Percentiles rank a stretch among this genome's conserved stretches.
Conservation (phyloP, 2,329 filamentous ascomycete genomes). For the Clonostachys rhizophaga region DNA sequence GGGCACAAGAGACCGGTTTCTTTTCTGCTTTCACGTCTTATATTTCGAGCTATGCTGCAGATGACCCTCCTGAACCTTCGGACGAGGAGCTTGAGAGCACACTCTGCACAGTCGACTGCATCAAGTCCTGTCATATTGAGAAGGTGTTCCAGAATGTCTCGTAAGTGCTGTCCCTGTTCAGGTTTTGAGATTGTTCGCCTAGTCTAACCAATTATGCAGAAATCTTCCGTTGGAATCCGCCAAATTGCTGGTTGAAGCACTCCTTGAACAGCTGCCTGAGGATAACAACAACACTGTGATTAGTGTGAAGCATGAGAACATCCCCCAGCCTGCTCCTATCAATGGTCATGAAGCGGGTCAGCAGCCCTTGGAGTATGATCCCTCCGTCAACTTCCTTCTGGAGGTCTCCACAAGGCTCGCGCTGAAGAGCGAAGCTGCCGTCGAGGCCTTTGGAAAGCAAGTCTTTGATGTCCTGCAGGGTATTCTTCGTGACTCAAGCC, state of each 20-base stretch:
- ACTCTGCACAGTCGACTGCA: slow-evolving; percentile 87
- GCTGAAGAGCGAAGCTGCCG: slow-evolving; percentile 68
- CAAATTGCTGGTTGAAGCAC: slow-evolving; percentile 51
- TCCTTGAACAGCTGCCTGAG: slow-evolving; percentile 84
- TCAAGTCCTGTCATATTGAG: slow-evolving; percentile 82
- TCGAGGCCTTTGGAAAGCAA: slow-evolving; percentile 69
- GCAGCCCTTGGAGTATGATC: slow-evolving; percentile 67
- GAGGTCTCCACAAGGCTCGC: slow-evolving; percentile 84
- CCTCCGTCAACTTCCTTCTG: slow-evolving; percentile 81
- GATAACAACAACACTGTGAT: slow-evolving; percentile 74
- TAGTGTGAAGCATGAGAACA: slow-evolving; percentile 80
- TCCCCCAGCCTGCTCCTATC: slow-evolving; percentile 50
- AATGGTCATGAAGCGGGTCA: slow-evolving; percentile 34
- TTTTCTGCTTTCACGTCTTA: slow-evolving; percentile 95
- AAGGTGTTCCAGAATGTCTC: slow-evolving; percentile 79
- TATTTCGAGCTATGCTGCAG: slow-evolving; percentile 96
- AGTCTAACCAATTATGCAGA: slow-evolving; percentile 12
- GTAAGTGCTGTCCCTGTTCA: slow-evolving; percentile 38
- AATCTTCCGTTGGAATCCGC: slow-evolving; percentile 26
- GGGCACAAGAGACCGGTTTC: slow-evolving; percentile 74
- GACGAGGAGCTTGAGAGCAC: slow-evolving; percentile 97
- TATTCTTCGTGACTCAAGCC: slow-evolving; percentile 73
- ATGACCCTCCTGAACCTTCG: slow-evolving; percentile 95
- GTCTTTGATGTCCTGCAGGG: slow-evolving; percentile 78
- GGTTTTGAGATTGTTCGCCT: too few relatives aligned